Evolutionary conservation across 1,284 basidiomycete species (phyloP), one percentile per base, ranked within the genome.

Genomic region (Ganoderma meredithae): DNA sequence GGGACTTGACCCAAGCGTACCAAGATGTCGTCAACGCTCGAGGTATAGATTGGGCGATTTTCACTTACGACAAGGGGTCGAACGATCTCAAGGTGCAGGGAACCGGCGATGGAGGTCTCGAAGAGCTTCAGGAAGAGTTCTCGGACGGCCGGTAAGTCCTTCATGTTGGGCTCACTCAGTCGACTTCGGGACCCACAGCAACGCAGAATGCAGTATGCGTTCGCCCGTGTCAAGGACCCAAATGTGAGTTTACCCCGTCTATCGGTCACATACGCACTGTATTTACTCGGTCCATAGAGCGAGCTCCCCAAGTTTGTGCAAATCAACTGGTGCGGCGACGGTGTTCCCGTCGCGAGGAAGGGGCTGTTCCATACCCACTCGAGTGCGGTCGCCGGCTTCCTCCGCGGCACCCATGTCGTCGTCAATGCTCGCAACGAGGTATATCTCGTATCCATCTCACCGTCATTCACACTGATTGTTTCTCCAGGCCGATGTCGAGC

Each of bases 61-160:
- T 94, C 75, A 92, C 94, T 0, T 96, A 96, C 76, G 94, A 95
- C 77, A 93, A 90, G 75, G 90, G 90, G 1, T 89, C 91, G 3
- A 97, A 97, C 77, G 95, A 98, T 80, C 85, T 98, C 68, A 96
- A 95, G 76, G 93, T 98, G 12, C 95, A 97, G 79, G 86, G 86
- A 0, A 93, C 90, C 1, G 95, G 96, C n/a, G 84, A 84, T 71
- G 93, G 91, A 31, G 95, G 96, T 0, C 85, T 99, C 13, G 95
- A 97, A 71, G 96, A 97, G 76, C 84, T 98, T 22, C 88, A 94
- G 76, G 97, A 98, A 72, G 96, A 98, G 81, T 98, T 98, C 81
- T 94, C 91, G 55, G 96, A 98, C 79, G 97, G 96, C 70, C 86
- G 92, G 95, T 94, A 70, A 63, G 88, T 79, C 9, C 12, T 19